Base-by-base conservation (phyloP, 1,284 basidiomycete species). In the Fomitopsis pinicola region DNA sequence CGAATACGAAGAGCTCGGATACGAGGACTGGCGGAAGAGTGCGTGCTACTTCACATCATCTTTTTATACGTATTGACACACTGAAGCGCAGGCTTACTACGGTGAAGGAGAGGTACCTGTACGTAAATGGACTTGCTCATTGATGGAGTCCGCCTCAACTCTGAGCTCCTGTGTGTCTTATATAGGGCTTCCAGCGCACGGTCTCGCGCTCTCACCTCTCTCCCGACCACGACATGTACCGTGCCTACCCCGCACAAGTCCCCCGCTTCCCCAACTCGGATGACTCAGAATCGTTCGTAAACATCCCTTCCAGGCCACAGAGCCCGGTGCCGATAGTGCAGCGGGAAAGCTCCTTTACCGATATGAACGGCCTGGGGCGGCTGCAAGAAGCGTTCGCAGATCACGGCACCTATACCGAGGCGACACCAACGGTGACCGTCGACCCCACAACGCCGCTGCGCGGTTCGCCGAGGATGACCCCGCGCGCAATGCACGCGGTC, bases 301-400 rank as follows among this genome's bases (percentile, higher is more conserved):
- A 71, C 30, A 60, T 67, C n/a, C 63, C 63, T 22, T 66, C 67
- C 5, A 57, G 60, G 45, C 62, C 57, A 50, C 68, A 70, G 61
- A 66, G 58, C 60, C 60, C 67, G 15, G 59, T 72, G 10, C 72
- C 72, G n/a, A 66, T 72, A 57, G 69, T 73, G 15, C 71, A 73
- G 60, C 66, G 72, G 26, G 71, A 73, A 59, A 71, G 68, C 59
- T 71, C 71, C 7, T 64, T 71, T 10, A 65, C 52, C 35, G 52
- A 54, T 54, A 54, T 54, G 52, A 54, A 54, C 52, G 52, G 52
- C n/a, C 52, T 54, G 17, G 52, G 65, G 30, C 69, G 72, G 42
- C 63, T 73, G 3, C 69, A 69, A 61, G 68, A 72, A 22, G 71
- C 69, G 2, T 73, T 73, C 59, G 64, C 69, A 9, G 69, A 71